Evolutionary conservation across 306 rosid genomes (phyloP).

Genomic region (Cucurbita moschata): DNA sequence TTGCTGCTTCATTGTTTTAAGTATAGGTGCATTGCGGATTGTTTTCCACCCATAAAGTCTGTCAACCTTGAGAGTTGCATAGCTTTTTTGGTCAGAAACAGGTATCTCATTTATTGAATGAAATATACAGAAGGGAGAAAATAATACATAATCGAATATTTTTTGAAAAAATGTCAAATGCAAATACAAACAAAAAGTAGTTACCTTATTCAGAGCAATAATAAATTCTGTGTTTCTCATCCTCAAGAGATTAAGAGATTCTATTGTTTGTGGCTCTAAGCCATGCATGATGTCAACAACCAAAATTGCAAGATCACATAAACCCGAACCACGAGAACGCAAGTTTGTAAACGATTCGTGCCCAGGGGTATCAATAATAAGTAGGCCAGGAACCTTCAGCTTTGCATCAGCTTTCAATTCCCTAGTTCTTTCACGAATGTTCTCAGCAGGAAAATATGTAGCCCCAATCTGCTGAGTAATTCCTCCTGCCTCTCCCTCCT

Average conservation of each 20-base stretch:
- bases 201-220: constrained; percentile 81
- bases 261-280: constrained; percentile 85
- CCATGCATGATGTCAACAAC: constrained; percentile 99
- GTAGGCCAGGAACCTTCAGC: constrained; percentile 77
- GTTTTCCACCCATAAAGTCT: constrained; percentile 88
- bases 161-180: neutral
- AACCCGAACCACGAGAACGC: constrained; percentile 88
- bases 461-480: constrained; percentile 98
- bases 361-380: constrained; percentile 95
- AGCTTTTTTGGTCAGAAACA: neutral
- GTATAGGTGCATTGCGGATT: constrained; percentile 63
- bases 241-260: constrained; percentile 76
- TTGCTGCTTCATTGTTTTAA: constrained; percentile 69
- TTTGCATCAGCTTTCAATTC: constrained; percentile 93
- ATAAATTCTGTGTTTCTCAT: constrained; percentile 96
- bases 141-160: neutral
- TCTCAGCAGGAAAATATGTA: constrained; percentile 84
- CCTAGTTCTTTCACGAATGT: constrained; percentile 86
- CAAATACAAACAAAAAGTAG: neutral
- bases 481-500: constrained; percentile 98
- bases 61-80: constrained; percentile 48
- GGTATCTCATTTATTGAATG: neutral
- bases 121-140: neutral
- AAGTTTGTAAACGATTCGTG: constrained; percentile 83
- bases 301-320: constrained; percentile 90